Percentiles rank a stretch among this genome's conserved stretches.
These are phyloP conservation scores for Mycosphaerella arachidis DNA, from an alignment of 2,329 filamentous ascomycete species.

Conservation along the genomic window DNA sequence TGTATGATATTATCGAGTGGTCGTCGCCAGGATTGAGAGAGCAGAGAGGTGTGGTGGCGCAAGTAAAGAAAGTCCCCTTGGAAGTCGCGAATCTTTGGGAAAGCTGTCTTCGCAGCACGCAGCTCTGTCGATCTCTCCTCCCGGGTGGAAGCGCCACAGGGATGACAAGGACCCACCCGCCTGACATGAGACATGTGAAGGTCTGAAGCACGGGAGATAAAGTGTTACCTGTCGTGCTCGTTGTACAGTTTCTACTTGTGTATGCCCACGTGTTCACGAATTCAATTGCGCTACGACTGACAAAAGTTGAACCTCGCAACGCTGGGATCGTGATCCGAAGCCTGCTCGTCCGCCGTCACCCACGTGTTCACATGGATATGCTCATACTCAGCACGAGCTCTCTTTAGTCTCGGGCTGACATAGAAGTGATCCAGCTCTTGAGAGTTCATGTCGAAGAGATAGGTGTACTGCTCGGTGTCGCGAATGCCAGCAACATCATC, in stretches of 20 bases:
- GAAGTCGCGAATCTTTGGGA: neutral
- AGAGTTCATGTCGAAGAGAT: conserved; percentile 64
- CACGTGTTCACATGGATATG: conserved; percentile 70
- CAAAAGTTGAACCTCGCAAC: conserved; percentile 55
- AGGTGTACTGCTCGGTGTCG: conserved; percentile 62
- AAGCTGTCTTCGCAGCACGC: neutral
- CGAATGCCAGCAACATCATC: conserved; percentile 55
- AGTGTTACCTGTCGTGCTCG: too few species aligned
- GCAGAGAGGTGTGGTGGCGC: neutral
- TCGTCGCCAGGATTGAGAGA: neutral
- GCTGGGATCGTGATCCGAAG: conserved; percentile 66
- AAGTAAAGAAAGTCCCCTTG: neutral
- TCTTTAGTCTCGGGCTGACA: conserved; percentile 52
- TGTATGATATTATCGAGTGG: neutral
- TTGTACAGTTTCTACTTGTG: neutral
- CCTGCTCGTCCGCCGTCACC: conserved; percentile 52
- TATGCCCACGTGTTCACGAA: neutral
- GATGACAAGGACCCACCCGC: neutral
- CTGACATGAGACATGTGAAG: neutral
- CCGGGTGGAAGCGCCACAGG: neutral
- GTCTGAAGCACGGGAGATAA: neutral
- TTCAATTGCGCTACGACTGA: neutral
- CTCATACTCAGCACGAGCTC: conserved; percentile 49
- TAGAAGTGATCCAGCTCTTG: conserved; percentile 69
- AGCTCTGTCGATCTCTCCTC: neutral